Percentiles rank a stretch among this genome's conserved stretches.
Evolutionary conservation across 148 eudicot species (phyloP).

Genomic region (Silene latifolia): DNA sequence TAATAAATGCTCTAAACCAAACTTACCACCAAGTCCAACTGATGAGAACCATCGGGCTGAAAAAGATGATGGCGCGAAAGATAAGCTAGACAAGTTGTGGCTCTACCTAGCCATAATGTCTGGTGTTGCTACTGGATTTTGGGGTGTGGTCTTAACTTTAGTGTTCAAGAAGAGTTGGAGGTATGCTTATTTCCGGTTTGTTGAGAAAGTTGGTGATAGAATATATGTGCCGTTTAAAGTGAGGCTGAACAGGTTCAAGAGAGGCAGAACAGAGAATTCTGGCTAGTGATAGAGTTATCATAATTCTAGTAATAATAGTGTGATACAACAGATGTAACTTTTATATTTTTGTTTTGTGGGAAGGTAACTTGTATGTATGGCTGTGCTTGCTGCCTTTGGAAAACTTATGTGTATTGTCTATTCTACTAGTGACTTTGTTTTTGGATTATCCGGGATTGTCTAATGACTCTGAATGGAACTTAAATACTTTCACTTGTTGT

Average conservation of each 20-base stretch:
- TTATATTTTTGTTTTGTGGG: too few relatives aligned
- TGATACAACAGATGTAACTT: too few relatives aligned
- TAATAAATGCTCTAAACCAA: slow-evolving; percentile 16
- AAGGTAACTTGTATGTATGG: too few relatives aligned
- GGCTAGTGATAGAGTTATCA: too few relatives aligned
- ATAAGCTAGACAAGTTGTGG: slow-evolving; percentile 17
- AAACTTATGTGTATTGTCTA: too few relatives aligned
- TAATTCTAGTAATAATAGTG: too few relatives aligned
- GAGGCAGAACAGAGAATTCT: background rate
- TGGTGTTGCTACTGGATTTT: slow-evolving; percentile 33
- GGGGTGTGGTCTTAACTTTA: slow-evolving; percentile 29
- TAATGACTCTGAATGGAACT: too few relatives aligned
- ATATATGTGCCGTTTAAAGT: background rate
- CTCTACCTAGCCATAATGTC: slow-evolving; percentile 12
- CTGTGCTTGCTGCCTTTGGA: too few relatives aligned
- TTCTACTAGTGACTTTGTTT: too few relatives aligned
- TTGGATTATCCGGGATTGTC: too few relatives aligned
- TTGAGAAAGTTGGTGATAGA: slow-evolving; percentile 10
- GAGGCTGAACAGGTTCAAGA: background rate
- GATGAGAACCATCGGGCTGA: background rate
- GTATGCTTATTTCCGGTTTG: slow-evolving; percentile 14
- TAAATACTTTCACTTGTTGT: too few relatives aligned
- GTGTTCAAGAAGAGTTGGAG: slow-evolving; percentile 24
- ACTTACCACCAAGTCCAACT: too few relatives aligned
- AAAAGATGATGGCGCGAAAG: background rate